Evolutionary conservation across 2,329 filamentous ascomycete species (phyloP).

Genomic region (Tolypocladium tundrense): DNA sequence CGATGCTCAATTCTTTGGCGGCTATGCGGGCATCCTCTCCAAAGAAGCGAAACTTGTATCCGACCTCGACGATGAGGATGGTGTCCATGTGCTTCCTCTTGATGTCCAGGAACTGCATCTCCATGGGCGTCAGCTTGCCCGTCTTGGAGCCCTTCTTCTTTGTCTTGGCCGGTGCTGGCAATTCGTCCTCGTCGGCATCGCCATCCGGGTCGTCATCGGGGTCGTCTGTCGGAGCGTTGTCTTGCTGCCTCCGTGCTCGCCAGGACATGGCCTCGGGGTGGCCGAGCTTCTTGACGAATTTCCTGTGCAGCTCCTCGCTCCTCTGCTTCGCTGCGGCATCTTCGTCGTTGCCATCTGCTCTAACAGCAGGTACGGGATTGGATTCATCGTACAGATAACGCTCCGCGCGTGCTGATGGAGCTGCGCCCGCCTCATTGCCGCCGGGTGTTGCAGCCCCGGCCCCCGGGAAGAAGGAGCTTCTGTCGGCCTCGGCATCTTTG

Average conservation of each 20-base stretch:
- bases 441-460: neutral
- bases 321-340: constrained; percentile 41
- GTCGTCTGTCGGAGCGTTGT: constrained; percentile 40
- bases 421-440: constrained; percentile 2
- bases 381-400: constrained; percentile 41
- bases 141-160: constrained; percentile 62
- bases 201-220: constrained; percentile 44
- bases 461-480: constrained; percentile 22
- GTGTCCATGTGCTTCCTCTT: constrained; percentile 88
- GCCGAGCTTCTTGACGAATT: constrained; percentile 85
- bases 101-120: constrained; percentile 86
- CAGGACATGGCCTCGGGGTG: constrained; percentile 71
- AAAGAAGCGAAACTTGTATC: constrained; percentile 97
- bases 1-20: constrained; percentile 83
- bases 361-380: constrained; percentile 26
- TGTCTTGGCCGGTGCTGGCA: constrained; percentile 30
- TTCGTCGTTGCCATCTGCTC: constrained; percentile 30
- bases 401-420: constrained; percentile 32
- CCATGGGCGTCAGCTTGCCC: constrained; percentile 85
- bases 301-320: constrained; percentile 66
- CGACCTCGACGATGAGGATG: constrained; percentile 84
- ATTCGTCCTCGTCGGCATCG: constrained; percentile 46
- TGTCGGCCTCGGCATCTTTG: constrained; percentile 22
- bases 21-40: constrained; percentile 87
- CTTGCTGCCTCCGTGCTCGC: constrained; percentile 46